A percentile compares a stretch with the other conserved stretches of the same genome.
Conservation (phyloP, 768 basidiomycete species). For the Leucocoprinus birnbaumii region DNA sequence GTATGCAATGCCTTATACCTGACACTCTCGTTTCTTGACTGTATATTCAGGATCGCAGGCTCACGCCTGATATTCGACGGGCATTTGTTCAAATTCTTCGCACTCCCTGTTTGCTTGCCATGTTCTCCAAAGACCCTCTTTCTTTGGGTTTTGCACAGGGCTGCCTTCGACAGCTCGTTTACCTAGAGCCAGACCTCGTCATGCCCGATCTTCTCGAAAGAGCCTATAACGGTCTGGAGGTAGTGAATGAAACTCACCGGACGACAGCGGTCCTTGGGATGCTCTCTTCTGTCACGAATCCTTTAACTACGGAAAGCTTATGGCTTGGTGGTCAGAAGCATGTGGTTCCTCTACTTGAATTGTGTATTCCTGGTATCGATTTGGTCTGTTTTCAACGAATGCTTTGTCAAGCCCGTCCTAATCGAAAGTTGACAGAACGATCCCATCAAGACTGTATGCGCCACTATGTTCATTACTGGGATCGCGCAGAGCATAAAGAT, state of each 20-base stretch:
- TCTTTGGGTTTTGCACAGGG: constrained; percentile 82
- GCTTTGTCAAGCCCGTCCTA: neutral
- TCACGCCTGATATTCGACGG: constrained; percentile 79
- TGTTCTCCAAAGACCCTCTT: constrained; percentile 84
- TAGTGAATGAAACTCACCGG: constrained; percentile 91
- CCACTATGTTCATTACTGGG: constrained; percentile 75
- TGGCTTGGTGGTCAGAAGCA: constrained; percentile 91
- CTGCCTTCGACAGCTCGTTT: constrained; percentile 72
- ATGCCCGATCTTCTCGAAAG: constrained; percentile 92
- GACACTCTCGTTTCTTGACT: neutral
- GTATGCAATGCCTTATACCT: constrained; percentile 27
- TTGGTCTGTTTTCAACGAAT: constrained; percentile 42
- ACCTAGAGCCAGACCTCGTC: constrained; percentile 79
- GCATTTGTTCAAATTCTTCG: constrained; percentile 79
- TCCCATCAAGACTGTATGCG: constrained; percentile 74
- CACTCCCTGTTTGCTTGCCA: constrained; percentile 85
- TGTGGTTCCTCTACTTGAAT: constrained; percentile 80
- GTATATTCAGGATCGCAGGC: constrained; percentile 54
- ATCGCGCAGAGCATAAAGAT: constrained; percentile 75
- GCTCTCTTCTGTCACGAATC: constrained; percentile 72
- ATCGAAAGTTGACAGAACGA: constrained; percentile 55
- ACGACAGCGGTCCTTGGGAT: constrained; percentile 90
- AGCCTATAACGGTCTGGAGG: constrained; percentile 88
- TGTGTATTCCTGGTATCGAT: constrained; percentile 91
- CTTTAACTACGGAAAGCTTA: constrained; percentile 70